These are phyloP conservation scores for Quercus robur DNA, from an alignment of 306 rosid genomes.

Conservation along the genomic window DNA sequence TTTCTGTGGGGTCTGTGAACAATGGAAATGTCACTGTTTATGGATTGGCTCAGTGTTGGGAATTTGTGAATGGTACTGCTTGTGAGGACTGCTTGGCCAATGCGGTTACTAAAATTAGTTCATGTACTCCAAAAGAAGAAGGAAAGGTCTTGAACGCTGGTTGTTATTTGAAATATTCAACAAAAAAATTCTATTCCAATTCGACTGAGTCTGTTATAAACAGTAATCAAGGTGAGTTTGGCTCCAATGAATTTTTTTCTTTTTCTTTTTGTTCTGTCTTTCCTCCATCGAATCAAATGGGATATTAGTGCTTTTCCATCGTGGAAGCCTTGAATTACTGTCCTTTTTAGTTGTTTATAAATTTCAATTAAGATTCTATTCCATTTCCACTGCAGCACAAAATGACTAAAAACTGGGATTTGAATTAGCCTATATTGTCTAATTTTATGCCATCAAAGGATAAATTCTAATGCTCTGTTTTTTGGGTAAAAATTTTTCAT, in stretches of 20 bases:
- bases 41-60: constrained; percentile 88
- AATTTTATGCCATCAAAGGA: too few relatives aligned
- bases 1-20: constrained; percentile 32
- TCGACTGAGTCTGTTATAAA: constrained; percentile 1
- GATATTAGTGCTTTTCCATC: background rate
- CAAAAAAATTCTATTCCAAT: constrained; percentile 47
- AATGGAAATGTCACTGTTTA: constrained; percentile 36
- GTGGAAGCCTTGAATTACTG: too few relatives aligned
- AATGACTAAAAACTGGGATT: too few relatives aligned
- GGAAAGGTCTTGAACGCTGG: constrained; percentile 67
- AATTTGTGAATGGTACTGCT: constrained; percentile 31
- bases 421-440: too few relatives aligned
- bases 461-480: too few relatives aligned
- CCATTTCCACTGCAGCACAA: background rate
- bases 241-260: background rate
- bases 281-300: background rate
- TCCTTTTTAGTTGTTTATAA: too few relatives aligned
- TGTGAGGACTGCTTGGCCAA: constrained; percentile 48
- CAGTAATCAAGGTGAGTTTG: constrained; percentile 36
- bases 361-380: background rate
- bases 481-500: too few relatives aligned
- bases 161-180: constrained; percentile 62
- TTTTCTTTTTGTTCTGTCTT: background rate
- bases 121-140: constrained; percentile 55
- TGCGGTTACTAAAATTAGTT: constrained; percentile 28